These are phyloP conservation scores for Phlebiopsis gigantea DNA, from an alignment of 768 basidiomycete species.

Conservation along the genomic window DNA sequence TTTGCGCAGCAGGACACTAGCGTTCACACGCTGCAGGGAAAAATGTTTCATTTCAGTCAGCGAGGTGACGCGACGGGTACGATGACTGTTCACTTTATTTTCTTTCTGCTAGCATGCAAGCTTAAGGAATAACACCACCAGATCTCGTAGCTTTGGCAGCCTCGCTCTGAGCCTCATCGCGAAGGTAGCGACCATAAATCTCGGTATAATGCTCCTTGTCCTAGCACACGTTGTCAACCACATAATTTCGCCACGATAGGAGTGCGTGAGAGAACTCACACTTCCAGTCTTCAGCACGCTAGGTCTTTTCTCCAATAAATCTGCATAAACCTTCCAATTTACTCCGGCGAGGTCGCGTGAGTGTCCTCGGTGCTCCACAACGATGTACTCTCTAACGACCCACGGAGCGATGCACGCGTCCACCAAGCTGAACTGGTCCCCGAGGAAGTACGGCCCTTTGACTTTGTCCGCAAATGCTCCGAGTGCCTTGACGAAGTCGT, in stretches of 20 bases:
- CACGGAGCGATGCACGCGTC: constrained; percentile 53
- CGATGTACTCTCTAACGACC: constrained; percentile 38
- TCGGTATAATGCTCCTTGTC: constrained; percentile 35
- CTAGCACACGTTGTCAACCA: constrained; percentile 14
- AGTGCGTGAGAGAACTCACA: constrained; percentile 1
- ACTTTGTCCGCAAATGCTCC: constrained; percentile 27
- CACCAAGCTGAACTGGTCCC: constrained; percentile 43
- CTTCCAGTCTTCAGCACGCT: constrained; percentile 37
- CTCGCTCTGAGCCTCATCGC: constrained; percentile 26
- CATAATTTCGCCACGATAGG: background rate
- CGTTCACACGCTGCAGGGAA: no score
- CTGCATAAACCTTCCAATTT: constrained; percentile 38
- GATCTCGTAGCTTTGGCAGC: constrained; percentile 26
- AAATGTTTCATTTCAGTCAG: no score
- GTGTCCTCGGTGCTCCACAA: constrained; percentile 41
- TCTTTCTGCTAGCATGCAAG: background rate
- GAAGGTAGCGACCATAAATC: constrained; percentile 32
- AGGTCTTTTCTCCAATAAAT: constrained; percentile 32
- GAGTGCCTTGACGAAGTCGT: constrained; percentile 31
- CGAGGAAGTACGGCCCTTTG: constrained; percentile 47
- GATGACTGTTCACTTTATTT: no score
- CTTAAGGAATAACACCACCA: constrained; percentile 21
- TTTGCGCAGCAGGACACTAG: no score
- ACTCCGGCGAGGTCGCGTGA: constrained; percentile 33
- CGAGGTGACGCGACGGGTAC: no score